Conservation (phyloP, 2,329 filamentous ascomycete genomes). For the Dendryphion nanum region DNA sequence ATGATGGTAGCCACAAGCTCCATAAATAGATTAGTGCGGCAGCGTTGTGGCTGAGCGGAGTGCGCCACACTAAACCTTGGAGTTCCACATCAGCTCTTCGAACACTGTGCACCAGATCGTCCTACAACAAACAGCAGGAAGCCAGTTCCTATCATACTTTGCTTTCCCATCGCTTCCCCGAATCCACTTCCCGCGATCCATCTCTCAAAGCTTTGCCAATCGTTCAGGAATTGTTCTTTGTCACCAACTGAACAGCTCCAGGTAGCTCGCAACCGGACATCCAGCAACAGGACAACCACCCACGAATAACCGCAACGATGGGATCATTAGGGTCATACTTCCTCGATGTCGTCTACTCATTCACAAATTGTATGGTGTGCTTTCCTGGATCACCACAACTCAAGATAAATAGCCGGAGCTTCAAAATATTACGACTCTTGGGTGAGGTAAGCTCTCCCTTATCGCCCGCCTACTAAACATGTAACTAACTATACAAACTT, state of each 20-base stretch:
- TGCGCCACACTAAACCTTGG: no score
- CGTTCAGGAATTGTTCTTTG: no score
- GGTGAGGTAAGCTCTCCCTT: constrained; percentile 68
- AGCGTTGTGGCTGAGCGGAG: no score
- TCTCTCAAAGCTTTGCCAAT: no score
- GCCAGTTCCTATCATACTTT: no score
- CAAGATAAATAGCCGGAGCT: constrained; percentile 90
- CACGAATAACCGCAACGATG: constrained; percentile 19
- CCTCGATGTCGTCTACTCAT: constrained; percentile 83
- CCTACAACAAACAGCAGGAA: no score
- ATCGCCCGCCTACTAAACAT: constrained; percentile 3
- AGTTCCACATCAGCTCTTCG: no score
- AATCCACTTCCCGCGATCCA: no score
- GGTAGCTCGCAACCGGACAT: constrained; percentile 4
- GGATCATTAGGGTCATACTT: constrained; percentile 57
- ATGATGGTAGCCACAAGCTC: no score
- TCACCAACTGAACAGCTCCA: constrained; percentile 9
- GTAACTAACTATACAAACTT: constrained; percentile 4
- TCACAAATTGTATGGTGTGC: constrained; percentile 94
- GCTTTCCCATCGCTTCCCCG: no score
- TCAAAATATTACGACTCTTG: constrained; percentile 91
- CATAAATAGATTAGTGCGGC: no score
- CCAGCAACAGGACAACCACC: constrained; percentile 1
- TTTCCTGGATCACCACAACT: constrained; percentile 92
- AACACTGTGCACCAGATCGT: no score